Conservation (phyloP, 2,329 filamentous ascomycete species). For the Ophiostoma tasmaniense region DNA sequence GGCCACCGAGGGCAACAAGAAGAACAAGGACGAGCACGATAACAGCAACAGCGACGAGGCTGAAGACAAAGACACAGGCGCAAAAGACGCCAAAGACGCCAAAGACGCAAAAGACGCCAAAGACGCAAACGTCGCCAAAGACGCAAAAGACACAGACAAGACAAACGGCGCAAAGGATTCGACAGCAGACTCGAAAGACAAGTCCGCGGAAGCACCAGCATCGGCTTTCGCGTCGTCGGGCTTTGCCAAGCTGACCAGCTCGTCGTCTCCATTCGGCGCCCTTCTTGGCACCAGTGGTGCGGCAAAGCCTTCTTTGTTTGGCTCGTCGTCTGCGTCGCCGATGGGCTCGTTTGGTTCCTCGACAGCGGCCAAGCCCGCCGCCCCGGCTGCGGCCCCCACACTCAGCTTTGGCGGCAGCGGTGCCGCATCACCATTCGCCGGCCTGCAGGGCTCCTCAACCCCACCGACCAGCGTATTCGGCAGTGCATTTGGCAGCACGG, state of each 20-base stretch:
- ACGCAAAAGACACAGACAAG: not conserved
- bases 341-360: slow-evolving; percentile 30
- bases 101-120: slow-evolving; percentile 15
- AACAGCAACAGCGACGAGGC: slow-evolving; percentile 24
- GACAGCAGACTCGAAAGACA: not conserved
- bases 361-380: slow-evolving; percentile 24
- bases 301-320: slow-evolving; percentile 43
- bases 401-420: slow-evolving; percentile 39
- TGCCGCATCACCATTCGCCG: slow-evolving; percentile 39
- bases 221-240: slow-evolving; percentile 61
- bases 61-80: slow-evolving; percentile 28
- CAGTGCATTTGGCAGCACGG: slow-evolving; percentile 28
- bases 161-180: not conserved
- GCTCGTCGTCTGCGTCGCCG: slow-evolving; percentile 29
- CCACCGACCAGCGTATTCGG: slow-evolving; percentile 11
- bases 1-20: slow-evolving; percentile 30
- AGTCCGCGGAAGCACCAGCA: slow-evolving; percentile 19
- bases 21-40: slow-evolving; percentile 31
- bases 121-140: slow-evolving; percentile 29
- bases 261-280: slow-evolving; percentile 56
- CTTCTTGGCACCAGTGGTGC: slow-evolving; percentile 37
- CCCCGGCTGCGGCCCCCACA: slow-evolving; percentile 14
- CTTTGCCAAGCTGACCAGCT: slow-evolving; percentile 57
- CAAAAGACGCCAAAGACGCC: slow-evolving; percentile 28
- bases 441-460: slow-evolving; percentile 22